A percentile compares a stretch with the other conserved stretches of the same genome.
Conservation (phyloP, 225 moss, liverwort and hornwort species). For the Marchantia polymorpha region DNA sequence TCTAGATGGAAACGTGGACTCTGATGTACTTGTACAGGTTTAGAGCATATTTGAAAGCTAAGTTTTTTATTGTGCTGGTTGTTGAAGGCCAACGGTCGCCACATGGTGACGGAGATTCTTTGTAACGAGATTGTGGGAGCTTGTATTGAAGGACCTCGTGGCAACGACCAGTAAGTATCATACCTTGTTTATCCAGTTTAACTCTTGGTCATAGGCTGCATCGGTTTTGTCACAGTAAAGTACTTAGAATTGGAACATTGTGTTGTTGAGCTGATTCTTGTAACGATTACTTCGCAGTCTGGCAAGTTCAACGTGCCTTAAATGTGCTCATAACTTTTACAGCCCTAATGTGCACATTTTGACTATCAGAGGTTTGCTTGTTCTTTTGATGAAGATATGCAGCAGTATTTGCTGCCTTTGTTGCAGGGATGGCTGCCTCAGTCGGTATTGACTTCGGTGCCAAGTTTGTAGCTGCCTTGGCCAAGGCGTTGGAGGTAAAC, state of each 20-base stretch:
- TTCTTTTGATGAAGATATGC: constrained; percentile 70
- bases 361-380: neutral
- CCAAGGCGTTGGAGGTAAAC: constrained; percentile 73
- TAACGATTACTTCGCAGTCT: neutral
- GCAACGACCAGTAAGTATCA: constrained; percentile 85
- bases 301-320: neutral
- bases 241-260: neutral
- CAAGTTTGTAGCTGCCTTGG: constrained; percentile 75
- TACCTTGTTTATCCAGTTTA: neutral
- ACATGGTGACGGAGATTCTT: constrained; percentile 74
- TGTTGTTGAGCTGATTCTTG: neutral
- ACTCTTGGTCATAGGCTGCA: neutral
- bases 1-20: neutral
- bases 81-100: constrained; percentile 75
- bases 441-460: constrained; percentile 98
- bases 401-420: constrained; percentile 93
- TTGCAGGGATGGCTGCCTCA: constrained; percentile 87
- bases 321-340: neutral
- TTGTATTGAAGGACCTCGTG: constrained; percentile 93
- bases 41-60: neutral
- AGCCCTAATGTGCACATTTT: neutral
- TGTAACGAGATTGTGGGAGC: constrained; percentile 77
- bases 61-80: neutral
- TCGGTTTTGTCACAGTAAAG: neutral
- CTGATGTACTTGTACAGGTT: neutral